Evolutionary conservation across 2,329 filamentous ascomycete genomes (phyloP).

Genomic region (Amauroascus niger): DNA sequence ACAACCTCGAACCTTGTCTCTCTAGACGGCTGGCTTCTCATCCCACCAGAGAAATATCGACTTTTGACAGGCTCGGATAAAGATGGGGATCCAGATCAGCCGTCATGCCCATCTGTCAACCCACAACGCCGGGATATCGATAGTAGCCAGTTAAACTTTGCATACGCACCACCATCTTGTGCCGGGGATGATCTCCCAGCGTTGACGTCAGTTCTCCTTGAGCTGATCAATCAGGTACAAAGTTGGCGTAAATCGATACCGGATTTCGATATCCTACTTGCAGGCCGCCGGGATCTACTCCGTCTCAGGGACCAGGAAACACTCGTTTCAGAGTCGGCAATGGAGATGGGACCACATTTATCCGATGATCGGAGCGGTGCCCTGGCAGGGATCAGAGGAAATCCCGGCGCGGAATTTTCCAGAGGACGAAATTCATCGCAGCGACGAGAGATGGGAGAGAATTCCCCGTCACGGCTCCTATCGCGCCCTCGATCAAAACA

Average conservation of each 20-base stretch:
- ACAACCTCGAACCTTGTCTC: slow-evolving; percentile 75
- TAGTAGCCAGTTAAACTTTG: slow-evolving; percentile 25
- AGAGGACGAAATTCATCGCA: slow-evolving; percentile 22
- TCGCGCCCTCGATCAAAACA: slow-evolving; percentile 17
- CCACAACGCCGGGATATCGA: background rate
- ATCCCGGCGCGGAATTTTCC: slow-evolving; percentile 17
- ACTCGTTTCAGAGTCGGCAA: background rate
- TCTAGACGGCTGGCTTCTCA: slow-evolving; percentile 82
- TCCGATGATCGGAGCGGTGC: slow-evolving; percentile 15
- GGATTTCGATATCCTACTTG: slow-evolving; percentile 61
- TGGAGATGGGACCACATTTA: slow-evolving; percentile 5
- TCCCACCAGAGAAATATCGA: slow-evolving; percentile 56
- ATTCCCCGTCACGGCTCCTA: slow-evolving; percentile 12
- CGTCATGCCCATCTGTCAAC: background rate
- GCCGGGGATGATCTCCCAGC: slow-evolving; percentile 38
- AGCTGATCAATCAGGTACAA: slow-evolving; percentile 52
- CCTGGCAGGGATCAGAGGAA: background rate
- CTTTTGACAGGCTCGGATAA: slow-evolving; percentile 32
- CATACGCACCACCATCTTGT: slow-evolving; percentile 40
- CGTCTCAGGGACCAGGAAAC: slow-evolving; percentile 17
- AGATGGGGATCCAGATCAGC: slow-evolving; percentile 28
- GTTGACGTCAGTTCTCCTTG: slow-evolving; percentile 50
- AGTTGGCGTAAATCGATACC: slow-evolving; percentile 56
- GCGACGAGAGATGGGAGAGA: slow-evolving; percentile 13
- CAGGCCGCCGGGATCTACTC: slow-evolving; percentile 45